Evolutionary conservation across 495 filamentous ascomycete species (phyloP), one percentile per base, ranked within the genome.

Genomic region (Collariella sp.): DNA sequence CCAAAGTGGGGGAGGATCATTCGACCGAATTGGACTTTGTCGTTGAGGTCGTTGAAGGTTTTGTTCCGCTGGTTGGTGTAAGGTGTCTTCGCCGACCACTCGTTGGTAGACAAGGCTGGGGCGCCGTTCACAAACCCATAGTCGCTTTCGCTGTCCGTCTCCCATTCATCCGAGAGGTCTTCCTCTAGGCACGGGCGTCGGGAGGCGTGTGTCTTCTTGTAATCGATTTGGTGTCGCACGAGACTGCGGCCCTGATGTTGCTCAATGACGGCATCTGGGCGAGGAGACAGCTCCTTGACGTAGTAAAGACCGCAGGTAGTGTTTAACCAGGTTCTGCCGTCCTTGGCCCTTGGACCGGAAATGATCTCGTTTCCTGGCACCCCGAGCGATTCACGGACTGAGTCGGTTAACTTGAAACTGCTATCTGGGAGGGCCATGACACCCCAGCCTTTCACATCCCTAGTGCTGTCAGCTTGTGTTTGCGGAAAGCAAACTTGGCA

Each of bases 391-490:
- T 75, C 68, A 7, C 55, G 52, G 24, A 66, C 36, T 19, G 57
- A 54, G 4, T 57, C 59, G 13, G 66, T 66, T 7, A 63, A 61
- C 42, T 68, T 62, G 57, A 78, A 78, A 49, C 62, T 69, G 26
- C 62, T 68, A 34, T 70, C 62, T 2, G 72, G 69, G 7, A 80
- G 64, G 13, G 72, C 62, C 19, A 79, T 52, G 15, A 78, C 69
- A 16, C 75, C 71, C 77, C 77, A 80, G 2, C 71, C 74, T 38
- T 58, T 65, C 13, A 46, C 40, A 38, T 31, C 46, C 63, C 52
- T 18, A 56, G 9, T 24, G 26, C 19, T 19, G 46, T 59, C 24
- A 64, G 54, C 49, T 22, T 35, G 40, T 10, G 38, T 24, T 26
- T 33, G 15, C 6, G 19, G 29, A 23, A n/a, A 2, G 20, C 43